Evolutionary conservation across 1,284 basidiomycete genomes (phyloP).

Genomic region (Boletus mariae): DNA sequence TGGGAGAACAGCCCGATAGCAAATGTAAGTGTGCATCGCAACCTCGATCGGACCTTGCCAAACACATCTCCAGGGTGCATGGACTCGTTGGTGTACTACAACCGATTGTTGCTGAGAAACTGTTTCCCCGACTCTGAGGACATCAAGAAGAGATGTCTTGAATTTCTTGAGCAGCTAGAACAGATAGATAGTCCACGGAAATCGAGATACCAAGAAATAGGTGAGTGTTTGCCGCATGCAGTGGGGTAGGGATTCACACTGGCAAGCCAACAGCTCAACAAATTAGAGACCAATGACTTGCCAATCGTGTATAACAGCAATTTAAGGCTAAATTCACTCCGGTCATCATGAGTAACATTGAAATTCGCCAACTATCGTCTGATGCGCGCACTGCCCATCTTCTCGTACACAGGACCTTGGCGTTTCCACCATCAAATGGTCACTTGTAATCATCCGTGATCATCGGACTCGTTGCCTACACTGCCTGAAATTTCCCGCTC

Average conservation of each 20-base stretch:
- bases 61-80: slow-evolving; percentile 70
- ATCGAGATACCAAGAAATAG: slow-evolving; percentile 57
- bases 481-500: too few species aligned
- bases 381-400: too few species aligned
- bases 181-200: slow-evolving; percentile 50
- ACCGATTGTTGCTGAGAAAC: slow-evolving; percentile 52
- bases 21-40: slow-evolving; percentile 64
- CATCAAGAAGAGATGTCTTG: slow-evolving; percentile 48
- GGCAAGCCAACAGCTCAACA: slow-evolving; percentile 17
- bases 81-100: slow-evolving; percentile 86
- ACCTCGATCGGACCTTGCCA: slow-evolving; percentile 41
- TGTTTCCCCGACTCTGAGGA: slow-evolving; percentile 34
- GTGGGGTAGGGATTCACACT: not conserved
- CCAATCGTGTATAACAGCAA: too few species aligned
- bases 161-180: slow-evolving; percentile 39
- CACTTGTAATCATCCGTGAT: too few species aligned
- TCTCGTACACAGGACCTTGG: too few species aligned
- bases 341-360: too few species aligned
- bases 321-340: too few species aligned
- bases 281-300: slow-evolving; percentile 7
- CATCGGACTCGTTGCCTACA: too few species aligned
- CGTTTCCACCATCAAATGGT: too few species aligned
- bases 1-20: slow-evolving; percentile 85
- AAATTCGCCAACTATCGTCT: too few species aligned
- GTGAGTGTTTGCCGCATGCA: slow-evolving; percentile 9